Base-by-base conservation (phyloP, 306 rosid species). In the Malus sylvestris region DNA sequence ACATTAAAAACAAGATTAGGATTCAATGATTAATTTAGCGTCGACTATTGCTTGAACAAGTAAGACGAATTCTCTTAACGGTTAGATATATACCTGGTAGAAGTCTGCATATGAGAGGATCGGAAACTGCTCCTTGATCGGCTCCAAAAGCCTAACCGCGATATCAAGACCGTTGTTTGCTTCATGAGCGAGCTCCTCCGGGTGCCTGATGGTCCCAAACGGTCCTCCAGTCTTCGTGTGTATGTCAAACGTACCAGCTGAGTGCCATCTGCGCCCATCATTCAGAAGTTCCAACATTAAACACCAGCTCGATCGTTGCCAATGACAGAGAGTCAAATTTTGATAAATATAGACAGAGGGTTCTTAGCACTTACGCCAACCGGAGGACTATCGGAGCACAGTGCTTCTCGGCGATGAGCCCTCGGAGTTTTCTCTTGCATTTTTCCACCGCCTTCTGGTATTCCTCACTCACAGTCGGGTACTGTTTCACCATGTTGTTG, bases 351-450 rank as follows among this genome's bases (percentile, higher is more conserved):
- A 32, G 4, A 30, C 42, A 46, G 59, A 44, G n/a, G 9, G 3
- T 25, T 25, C 0, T 14, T 18, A 38, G 52, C 1, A 4, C 80
- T 53, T 79, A 90, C 93, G 93, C 93, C 60, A 88, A 68, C 58
- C 88, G 82, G 66, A 90, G 92, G 72, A 90, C 83, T 15, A 90
- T 71, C 15, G 93, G 93, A 83, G 93, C 88, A 53, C 91, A 88
- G 15, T 76, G 77, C 78, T 90, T 90, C 80, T 88, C 89, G 40
- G 89, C 81, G 35, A 90, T 77, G 42, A 85, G 86, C 15, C 88
- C 91, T 74, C 96, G 78, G 32, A 90, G 89, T 78, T 85, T 88
- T 76, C 84, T 86, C 86, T 74, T 86, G 82, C 88, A 84, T 81
- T 90, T 90, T 71, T 81, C 82, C 1, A 88, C 58, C 2, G 91